These are phyloP conservation scores for Mycena maculata DNA, from an alignment of 768 basidiomycete species.

Conservation along the genomic window DNA sequence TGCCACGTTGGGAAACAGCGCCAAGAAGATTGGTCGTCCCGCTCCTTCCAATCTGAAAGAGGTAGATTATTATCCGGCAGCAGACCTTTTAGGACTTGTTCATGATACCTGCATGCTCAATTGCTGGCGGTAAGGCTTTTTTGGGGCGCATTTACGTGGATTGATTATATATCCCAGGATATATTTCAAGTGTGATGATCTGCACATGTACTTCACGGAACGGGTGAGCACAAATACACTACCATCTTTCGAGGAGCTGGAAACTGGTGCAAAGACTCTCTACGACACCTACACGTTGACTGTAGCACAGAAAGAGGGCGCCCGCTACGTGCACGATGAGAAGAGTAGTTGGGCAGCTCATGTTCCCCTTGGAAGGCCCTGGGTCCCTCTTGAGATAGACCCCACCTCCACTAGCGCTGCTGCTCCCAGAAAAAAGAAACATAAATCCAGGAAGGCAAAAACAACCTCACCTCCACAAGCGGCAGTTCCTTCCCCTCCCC, in stretches of 20 bases:
- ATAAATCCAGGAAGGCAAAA: neutral
- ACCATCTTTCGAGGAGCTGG: slow-evolving; percentile 1
- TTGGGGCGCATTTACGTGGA: neutral
- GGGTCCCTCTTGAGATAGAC: neutral
- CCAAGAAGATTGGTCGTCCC: slow-evolving; percentile 34
- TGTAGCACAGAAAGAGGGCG: neutral
- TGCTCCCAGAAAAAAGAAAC: neutral
- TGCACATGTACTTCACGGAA: neutral
- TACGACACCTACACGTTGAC: neutral
- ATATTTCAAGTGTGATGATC: neutral
- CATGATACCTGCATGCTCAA: slow-evolving; percentile 37
- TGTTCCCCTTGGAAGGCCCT: neutral
- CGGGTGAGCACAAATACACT: neutral
- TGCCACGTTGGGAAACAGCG: slow-evolving; percentile 32
- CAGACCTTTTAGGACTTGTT: slow-evolving; percentile 35
- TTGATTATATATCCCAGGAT: neutral
- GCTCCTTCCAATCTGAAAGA: slow-evolving; percentile 39
- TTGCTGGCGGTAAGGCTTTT: slow-evolving; percentile 31
- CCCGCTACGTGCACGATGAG: neutral
- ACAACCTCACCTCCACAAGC: no score
- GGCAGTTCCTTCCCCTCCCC: no score
- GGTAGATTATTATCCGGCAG: slow-evolving; percentile 40
- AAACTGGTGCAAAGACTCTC: neutral
- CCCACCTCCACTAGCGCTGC: neutral
- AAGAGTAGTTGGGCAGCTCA: neutral